Base-by-base conservation (phyloP, 202 grass and related monocot species). In the Schoenoplectus tabernaemontani region DNA sequence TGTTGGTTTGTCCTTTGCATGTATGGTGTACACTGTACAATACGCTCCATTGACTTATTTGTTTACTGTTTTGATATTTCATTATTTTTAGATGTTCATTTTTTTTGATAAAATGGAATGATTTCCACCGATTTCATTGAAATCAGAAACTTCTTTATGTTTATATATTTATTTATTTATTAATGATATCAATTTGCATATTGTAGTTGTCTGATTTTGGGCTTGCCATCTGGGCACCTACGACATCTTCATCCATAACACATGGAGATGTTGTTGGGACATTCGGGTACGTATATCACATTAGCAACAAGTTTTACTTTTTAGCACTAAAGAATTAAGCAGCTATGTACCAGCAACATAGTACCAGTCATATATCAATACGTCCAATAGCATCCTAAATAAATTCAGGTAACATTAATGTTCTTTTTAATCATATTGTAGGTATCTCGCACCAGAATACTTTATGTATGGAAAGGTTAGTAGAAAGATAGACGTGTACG, bases 391-490 rank as follows among this genome's bases (percentile, higher is more conserved):
- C n/a, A 67, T 67, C 64, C 37, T 42, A 23, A 68, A 48, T 70
- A n/a, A 33, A 54, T 51, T 74, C 13, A 2, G 26, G 7, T 34
- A 54, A 34, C 43, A 74, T 3, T 39, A n/a, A n/a, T n/a, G 4
- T 74, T 64, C 64, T 2, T 79, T 33, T 69, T 44, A 1, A 70
- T 41, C 10, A 16, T 9, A 75, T 48, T 48, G 53, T 69, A 93
- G 93, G 59, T 97, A 99, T 85, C 88, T 99, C 7, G 96, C 96
- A 37, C 96, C 96, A 43, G 96, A 99, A 64, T 99, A 99, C 76
- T 99, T 99, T 68, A 99, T 99, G 96, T 89, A 96, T 85, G 96
- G 96, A 76, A 94, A 93, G 76, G 81, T 99, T 47, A 99, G 90
- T 5, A 80, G 89, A 66, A 91, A 95, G 79, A 83, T 96, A 39